Percentiles rank a stretch among this genome's conserved stretches.
Evolutionary conservation across 495 filamentous ascomycete species (phyloP).

Genomic region (Aspergillus ellipticus): DNA sequence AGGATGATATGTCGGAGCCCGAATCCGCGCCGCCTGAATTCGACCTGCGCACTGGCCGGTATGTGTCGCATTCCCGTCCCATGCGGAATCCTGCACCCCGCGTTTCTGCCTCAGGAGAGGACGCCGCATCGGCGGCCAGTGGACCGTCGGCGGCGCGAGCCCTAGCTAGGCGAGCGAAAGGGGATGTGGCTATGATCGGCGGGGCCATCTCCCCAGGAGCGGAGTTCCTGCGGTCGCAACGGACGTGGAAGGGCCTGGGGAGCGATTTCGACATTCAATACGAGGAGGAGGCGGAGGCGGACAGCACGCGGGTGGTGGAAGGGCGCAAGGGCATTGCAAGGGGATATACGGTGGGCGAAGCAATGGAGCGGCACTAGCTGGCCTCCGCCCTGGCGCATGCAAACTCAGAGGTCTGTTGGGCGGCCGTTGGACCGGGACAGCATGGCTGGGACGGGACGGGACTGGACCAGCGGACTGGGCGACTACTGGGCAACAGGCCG

Average conservation of each 20-base stretch:
- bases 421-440: not conserved
- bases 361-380: slow-evolving; percentile 35
- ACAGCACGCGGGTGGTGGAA: slow-evolving; percentile 64
- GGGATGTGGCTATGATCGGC: slow-evolving; percentile 71
- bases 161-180: slow-evolving; percentile 58
- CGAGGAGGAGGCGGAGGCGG: slow-evolving; percentile 50
- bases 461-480: too few species aligned
- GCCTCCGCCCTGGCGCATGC: slow-evolving; percentile 1
- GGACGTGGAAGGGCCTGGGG: slow-evolving; percentile 90
- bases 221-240: slow-evolving; percentile 73
- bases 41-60: slow-evolving; percentile 82
- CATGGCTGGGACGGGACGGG: too few species aligned
- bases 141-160: slow-evolving; percentile 36
- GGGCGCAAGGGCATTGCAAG: slow-evolving; percentile 86
- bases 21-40: slow-evolving; percentile 83
- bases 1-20: slow-evolving; percentile 52
- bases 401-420: not conserved
- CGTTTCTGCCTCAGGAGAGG: slow-evolving; percentile 30
- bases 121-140: slow-evolving; percentile 26
- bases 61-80: slow-evolving; percentile 78
- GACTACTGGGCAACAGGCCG: too few species aligned
- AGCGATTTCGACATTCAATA: slow-evolving; percentile 75
- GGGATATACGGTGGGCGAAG: slow-evolving; percentile 76
- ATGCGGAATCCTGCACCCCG: slow-evolving; percentile 52
- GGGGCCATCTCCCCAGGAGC: slow-evolving; percentile 85